Base-by-base conservation (phyloP, 768 basidiomycete genomes). In the Coprinopsis strossmayeri region DNA sequence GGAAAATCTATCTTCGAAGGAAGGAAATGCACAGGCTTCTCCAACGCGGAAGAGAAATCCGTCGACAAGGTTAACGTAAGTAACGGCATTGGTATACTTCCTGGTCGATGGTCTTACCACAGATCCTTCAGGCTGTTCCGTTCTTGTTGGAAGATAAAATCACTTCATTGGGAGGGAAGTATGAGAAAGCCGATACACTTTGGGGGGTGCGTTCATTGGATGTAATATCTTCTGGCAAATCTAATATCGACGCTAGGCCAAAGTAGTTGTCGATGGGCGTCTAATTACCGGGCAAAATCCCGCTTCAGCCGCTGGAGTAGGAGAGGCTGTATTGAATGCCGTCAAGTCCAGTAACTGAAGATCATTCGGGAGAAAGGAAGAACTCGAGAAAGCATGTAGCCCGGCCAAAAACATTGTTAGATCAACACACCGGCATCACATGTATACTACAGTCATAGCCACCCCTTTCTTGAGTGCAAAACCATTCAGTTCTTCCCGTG, bases 401-500 rank as follows among this genome's bases (percentile, higher is more conserved):
- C 41, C 44, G 52, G 37, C 50, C 40, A 35, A 49, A 45, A 20
- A 17, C 7, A 12, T 4, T 34, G 48, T 45, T 51, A 24, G 50
- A 60, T 38, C 13, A 45, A 53, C 56, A 60, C 57, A 56, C 45
- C 57, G 47, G 38, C 21, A 47, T 58, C 59, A 75, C 45, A 85
- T 82, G 67, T 79, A 92, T 37, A 72, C 74, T 49, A 93, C 89
- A 44, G 74, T 73, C 87, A 93, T 91, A 55, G 77, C 68, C 86
- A 87, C 90, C 34, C 80, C 88, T 58, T 85, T 86, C 69, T 93
- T 92, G 57, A 96, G 71, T 34, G 84, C 75, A 64, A 91, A 96
- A 44, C 87, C 86, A 64, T 95, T 81, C 53, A 93, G 66, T 12
- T 85, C 89, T 45, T 85, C 81, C 69, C 84, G 87, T 32, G 93